Percentiles rank a stretch among this genome's conserved stretches.
Evolutionary conservation across 1,284 basidiomycete species (phyloP).

Genomic region (Trichosporon coremiiforme): DNA sequence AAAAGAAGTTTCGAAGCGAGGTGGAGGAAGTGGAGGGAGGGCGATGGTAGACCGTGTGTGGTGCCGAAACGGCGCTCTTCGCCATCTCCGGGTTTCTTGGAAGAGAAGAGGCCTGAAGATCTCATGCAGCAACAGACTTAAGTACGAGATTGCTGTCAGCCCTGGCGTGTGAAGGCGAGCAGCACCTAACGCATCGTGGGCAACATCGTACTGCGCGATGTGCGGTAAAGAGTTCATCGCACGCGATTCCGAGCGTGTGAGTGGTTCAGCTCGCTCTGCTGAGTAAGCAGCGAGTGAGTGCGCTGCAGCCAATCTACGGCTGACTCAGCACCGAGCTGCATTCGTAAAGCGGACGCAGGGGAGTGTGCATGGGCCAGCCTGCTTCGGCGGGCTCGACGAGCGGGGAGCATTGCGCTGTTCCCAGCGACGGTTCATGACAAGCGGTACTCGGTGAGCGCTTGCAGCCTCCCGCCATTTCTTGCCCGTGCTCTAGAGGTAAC

Average conservation of each 20-base stretch:
- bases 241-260: neutral
- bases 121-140: neutral
- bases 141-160: neutral
- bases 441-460: neutral
- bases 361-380: too few species aligned
- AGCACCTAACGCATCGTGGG: neutral
- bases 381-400: too few species aligned
- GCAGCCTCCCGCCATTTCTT: neutral
- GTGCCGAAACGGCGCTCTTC: neutral
- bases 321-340: neutral
- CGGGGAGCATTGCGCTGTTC: too few species aligned
- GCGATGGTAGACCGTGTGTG: neutral
- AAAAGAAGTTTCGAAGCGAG: neutral
- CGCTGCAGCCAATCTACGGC: neutral
- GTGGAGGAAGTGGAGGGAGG: conserved; percentile 9
- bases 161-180: neutral
- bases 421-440: neutral
- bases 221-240: neutral
- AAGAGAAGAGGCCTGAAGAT: neutral
- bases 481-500: too few species aligned
- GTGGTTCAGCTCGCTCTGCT: neutral
- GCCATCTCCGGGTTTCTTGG: neutral
- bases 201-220: neutral
- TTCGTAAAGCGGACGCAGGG: neutral
- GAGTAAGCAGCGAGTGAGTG: neutral